Conservation (phyloP, 2,329 filamentous ascomycete genomes). For the Escovopsis sp. region DNA sequence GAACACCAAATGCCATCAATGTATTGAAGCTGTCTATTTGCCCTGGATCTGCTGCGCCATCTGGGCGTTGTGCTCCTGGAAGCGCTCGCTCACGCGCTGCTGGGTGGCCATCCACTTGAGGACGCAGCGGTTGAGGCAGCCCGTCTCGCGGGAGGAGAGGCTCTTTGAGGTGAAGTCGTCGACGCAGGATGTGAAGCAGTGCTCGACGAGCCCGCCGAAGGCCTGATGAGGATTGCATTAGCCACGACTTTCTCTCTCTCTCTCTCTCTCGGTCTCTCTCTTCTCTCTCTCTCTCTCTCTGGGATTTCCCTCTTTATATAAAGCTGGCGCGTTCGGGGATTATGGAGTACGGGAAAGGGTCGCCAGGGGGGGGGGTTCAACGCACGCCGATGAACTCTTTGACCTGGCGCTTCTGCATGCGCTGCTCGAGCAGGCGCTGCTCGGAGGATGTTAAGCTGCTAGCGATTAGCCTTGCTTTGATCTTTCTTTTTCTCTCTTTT, state of each 20-base stretch:
- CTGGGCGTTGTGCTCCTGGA: conserved; percentile 58
- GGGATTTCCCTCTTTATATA: no score
- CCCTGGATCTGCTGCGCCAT: conserved; percentile 36
- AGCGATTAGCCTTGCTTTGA: neutral
- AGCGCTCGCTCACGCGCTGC: conserved; percentile 80
- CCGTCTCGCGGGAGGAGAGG: conserved; percentile 72
- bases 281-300: no score
- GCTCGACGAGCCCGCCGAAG: conserved; percentile 42
- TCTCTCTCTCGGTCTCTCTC: no score
- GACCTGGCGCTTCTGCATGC: conserved; percentile 96
- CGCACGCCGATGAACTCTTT: conserved; percentile 96
- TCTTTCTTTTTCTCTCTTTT: no score
- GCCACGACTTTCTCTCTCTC: neutral
- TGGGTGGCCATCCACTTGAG: conserved; percentile 91
- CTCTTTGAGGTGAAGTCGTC: conserved; percentile 98
- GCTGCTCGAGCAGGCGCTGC: conserved; percentile 82
- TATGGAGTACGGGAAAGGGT: neutral
- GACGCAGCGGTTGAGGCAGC: conserved; percentile 88
- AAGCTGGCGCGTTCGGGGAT: neutral
- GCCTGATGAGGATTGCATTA: conserved; percentile 13
- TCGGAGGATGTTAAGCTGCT: conserved; percentile 56
- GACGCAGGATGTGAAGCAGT: conserved; percentile 94
- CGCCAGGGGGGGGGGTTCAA: conserved; percentile 10
- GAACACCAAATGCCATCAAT: no score
- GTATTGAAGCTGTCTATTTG: conserved; percentile 18